Conservation (phyloP, 805 yeast species). For the Cyberlindnera saturnus region DNA sequence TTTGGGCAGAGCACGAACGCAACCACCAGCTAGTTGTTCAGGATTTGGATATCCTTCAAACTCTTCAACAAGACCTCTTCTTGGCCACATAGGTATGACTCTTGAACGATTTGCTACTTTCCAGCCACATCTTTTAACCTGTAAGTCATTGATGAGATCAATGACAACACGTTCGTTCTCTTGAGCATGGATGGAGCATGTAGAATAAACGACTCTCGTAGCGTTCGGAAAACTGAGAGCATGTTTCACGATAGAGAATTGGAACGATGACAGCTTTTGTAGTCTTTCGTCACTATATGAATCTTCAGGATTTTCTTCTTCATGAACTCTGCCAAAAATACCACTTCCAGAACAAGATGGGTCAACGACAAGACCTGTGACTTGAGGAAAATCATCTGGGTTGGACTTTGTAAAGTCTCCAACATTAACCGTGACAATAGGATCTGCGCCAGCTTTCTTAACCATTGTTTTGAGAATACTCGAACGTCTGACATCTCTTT, state of each 20-base stretch:
- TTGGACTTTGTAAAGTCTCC: constrained; percentile 39
- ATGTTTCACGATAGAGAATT: constrained; percentile 80
- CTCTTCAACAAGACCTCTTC: constrained; percentile 75
- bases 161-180: constrained; percentile 93
- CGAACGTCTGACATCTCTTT: constrained; percentile 72
- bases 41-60: constrained; percentile 46
- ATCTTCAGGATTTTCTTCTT: constrained; percentile 42
- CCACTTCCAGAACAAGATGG: constrained; percentile 99
- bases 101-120: constrained; percentile 46
- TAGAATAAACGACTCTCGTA: constrained; percentile 77
- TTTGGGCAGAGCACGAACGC: constrained; percentile 79
- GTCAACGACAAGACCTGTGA: constrained; percentile 83
- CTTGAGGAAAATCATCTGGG: constrained; percentile 51
- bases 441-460: constrained; percentile 60
- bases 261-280: constrained; percentile 75
- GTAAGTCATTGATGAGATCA: constrained; percentile 61
- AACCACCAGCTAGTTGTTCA: constrained; percentile 67
- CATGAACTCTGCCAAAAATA: constrained; percentile 64
- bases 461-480: constrained; percentile 71
- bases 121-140: constrained; percentile 73
- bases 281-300: constrained; percentile 46
- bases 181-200: constrained; percentile 90
- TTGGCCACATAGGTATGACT: constrained; percentile 79
- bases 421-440: constrained; percentile 40
- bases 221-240: constrained; percentile 81